A percentile compares a stretch with the other conserved stretches of the same genome.
Evolutionary conservation across 1,139 yeast genomes (phyloP).

Genomic region (Candida labiduridarum): DNA sequence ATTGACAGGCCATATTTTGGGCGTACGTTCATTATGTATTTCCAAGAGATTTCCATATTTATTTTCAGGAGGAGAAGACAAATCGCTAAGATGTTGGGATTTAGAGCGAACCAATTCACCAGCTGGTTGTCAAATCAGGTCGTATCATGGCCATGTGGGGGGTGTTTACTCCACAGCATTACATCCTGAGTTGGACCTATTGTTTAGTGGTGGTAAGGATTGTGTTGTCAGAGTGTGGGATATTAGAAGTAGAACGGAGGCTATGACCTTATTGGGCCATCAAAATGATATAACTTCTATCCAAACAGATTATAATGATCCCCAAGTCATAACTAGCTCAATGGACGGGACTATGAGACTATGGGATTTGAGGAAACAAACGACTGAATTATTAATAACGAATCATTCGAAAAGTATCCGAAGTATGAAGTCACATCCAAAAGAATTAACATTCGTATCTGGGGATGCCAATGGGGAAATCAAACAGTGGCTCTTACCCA

Average conservation of each 20-base stretch:
- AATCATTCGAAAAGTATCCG: conserved; percentile 86
- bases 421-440: conserved; percentile 69
- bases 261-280: conserved; percentile 83
- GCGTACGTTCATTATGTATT: conserved; percentile 74
- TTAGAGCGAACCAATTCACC: conserved; percentile 76
- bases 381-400: conserved; percentile 59
- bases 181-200: conserved; percentile 83
- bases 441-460: conserved; percentile 70
- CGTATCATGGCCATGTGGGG: conserved; percentile 92
- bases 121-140: conserved; percentile 60
- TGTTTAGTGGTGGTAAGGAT: conserved; percentile 93
- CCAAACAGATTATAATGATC: conserved; percentile 69
- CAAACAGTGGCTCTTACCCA: conserved; percentile 83
- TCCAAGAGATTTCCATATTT: conserved; percentile 82
- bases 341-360: conserved; percentile 82
- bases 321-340: conserved; percentile 83
- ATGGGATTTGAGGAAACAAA: conserved; percentile 69
- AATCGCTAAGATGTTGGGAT: conserved; percentile 96
- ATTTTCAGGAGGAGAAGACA: conserved; percentile 93
- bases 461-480: conserved; percentile 80
- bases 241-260: conserved; percentile 74
- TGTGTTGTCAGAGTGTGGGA: conserved; percentile 92
- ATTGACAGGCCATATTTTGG: conserved; percentile 89
- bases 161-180: conserved; percentile 83
- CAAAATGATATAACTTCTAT: conserved; percentile 73